A percentile compares a stretch with the other conserved stretches of the same genome.
Evolutionary conservation across 345 rosid genomes (phyloP).

Genomic region (Mallotus nudiflorus): DNA sequence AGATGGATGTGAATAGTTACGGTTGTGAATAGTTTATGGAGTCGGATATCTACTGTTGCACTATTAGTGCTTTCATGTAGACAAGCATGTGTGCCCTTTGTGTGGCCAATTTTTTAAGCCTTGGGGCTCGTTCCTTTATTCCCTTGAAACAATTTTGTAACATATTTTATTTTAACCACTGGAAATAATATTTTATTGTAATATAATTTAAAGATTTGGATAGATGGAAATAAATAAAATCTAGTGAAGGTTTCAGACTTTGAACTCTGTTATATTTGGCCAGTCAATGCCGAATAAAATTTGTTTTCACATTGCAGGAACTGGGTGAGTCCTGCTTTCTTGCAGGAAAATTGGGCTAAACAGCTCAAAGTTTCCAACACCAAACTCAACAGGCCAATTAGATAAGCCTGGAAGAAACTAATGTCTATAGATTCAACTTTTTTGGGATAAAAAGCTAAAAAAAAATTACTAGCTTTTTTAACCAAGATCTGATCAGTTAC

Average conservation of each 20-base stretch:
- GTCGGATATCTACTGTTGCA: neutral
- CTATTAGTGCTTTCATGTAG: neutral
- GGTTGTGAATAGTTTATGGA: neutral
- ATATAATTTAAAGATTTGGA: too few species aligned
- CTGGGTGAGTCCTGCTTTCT: neutral
- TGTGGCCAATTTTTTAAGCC: neutral
- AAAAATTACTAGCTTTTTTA: too few species aligned
- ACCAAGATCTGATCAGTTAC: conserved; percentile 1
- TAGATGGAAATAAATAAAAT: neutral
- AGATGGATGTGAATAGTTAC: neutral
- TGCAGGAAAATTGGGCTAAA: too few species aligned
- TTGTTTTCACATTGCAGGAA: neutral
- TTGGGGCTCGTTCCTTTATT: neutral
- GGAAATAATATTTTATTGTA: neutral
- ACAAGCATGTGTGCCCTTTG: neutral
- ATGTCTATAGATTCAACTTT: too few species aligned
- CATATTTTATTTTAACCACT: neutral
- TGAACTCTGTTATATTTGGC: neutral
- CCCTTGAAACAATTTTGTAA: neutral
- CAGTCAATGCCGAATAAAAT: neutral
- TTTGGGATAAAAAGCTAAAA: too few species aligned
- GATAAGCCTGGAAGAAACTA: too few species aligned
- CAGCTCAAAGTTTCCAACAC: neutral
- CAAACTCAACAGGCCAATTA: neutral
- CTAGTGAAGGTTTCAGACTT: neutral